A percentile compares a stretch with the other conserved stretches of the same genome.
phyloP scores from a whole-genome alignment of 768 basidiomycete genomes.

The Mrakia blollopis region DNA sequence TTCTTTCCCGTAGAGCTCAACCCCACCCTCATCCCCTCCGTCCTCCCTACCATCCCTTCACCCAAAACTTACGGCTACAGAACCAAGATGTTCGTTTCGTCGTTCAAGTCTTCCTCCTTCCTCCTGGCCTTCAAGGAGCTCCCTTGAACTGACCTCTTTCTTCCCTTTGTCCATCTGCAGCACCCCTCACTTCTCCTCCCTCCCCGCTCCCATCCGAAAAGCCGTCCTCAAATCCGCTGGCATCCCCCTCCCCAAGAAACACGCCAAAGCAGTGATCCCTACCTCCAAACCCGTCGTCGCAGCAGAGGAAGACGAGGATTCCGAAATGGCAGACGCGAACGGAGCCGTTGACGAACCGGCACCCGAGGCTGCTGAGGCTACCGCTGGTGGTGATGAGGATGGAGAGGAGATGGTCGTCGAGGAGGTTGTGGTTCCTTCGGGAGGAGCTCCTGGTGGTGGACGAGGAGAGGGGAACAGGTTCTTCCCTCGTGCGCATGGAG shows the following conservation, averaged over 20 bases:
- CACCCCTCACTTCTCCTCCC: slow-evolving; percentile 89
- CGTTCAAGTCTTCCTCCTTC: background rate
- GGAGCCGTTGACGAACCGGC: slow-evolving; percentile 40
- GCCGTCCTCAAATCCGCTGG: slow-evolving; percentile 7
- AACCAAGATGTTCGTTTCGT: slow-evolving; percentile 70
- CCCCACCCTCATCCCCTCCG: slow-evolving; percentile 56
- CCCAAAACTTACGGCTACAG: slow-evolving; percentile 87
- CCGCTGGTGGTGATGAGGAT: no score
- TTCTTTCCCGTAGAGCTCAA: slow-evolving; percentile 52
- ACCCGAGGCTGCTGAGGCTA: no score
- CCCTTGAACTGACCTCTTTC: background rate
- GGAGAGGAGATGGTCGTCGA: slow-evolving; percentile 19
- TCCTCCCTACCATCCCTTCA: slow-evolving; percentile 72
- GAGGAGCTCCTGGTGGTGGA: background rate
- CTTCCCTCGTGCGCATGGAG: slow-evolving; percentile 15
- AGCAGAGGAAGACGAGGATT: slow-evolving; percentile 11
- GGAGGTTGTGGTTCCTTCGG: slow-evolving; percentile 17
- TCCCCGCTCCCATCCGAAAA: slow-evolving; percentile 48
- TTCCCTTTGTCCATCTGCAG: background rate
- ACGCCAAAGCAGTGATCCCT: slow-evolving; percentile 8
- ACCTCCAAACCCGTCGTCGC: background rate
- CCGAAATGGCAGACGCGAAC: background rate
- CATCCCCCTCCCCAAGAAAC: slow-evolving; percentile 11
- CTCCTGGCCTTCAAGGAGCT: background rate
- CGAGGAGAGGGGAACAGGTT: slow-evolving; percentile 13